phyloP scores from a whole-genome alignment of 2,329 filamentous ascomycete genomes.

The Westerdykella ornata region DNA sequence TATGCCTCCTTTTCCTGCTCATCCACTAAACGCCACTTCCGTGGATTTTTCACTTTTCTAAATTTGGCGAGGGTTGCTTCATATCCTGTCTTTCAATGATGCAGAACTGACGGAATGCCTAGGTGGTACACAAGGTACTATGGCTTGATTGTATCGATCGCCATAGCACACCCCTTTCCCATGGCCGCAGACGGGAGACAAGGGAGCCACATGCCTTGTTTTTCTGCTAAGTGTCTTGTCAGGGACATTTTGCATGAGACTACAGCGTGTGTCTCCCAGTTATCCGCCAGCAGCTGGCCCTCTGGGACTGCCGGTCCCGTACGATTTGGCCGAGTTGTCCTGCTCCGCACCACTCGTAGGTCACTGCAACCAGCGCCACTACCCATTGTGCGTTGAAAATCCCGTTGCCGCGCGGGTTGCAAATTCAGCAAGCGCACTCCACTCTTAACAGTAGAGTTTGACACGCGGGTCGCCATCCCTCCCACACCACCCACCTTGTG shows the following conservation, averaged over 20 bases:
- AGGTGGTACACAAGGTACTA: constrained; percentile 33
- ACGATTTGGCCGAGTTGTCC: too few relatives aligned
- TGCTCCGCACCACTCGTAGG: too few relatives aligned
- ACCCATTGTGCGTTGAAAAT: too few relatives aligned
- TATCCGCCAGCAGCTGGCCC: too few relatives aligned
- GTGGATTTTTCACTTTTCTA: constrained; percentile 4
- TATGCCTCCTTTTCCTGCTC: not conserved
- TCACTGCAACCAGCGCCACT: too few relatives aligned
- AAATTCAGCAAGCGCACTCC: not conserved
- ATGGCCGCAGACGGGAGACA: constrained; percentile 4
- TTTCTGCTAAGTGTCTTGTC: constrained; percentile 4
- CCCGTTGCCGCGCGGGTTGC: too few relatives aligned
- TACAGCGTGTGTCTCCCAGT: not conserved
- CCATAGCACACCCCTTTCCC: constrained; percentile 6
- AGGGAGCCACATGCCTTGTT: constrained; percentile 1
- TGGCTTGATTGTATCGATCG: constrained; percentile 26
- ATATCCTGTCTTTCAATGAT: constrained; percentile 4
- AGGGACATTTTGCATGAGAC: constrained; percentile 1
- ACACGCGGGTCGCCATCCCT: not conserved
- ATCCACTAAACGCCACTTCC: constrained; percentile 7
- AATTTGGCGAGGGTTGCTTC: not conserved
- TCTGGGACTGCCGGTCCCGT: too few relatives aligned
- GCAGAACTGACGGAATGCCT: constrained; percentile 16
- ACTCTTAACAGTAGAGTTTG: not conserved
- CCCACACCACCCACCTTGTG: not conserved